Evolutionary conservation across 148 eudicot species (phyloP).

Genomic region (Selenicereus undatus): DNA sequence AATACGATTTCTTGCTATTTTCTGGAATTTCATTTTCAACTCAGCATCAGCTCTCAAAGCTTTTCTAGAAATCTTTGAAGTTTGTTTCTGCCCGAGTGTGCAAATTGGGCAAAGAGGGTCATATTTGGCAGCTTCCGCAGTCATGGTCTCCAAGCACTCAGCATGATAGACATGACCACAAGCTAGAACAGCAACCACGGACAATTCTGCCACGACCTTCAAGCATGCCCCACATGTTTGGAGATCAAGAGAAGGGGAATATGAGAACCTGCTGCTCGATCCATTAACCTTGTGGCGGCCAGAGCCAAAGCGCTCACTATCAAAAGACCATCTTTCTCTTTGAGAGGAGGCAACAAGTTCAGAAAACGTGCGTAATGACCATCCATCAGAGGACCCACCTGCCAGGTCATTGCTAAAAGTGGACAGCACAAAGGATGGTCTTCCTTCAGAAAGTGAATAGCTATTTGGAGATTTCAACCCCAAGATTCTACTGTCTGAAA

Average conservation of each 20-base stretch:
- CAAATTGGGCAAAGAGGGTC: constrained; percentile 47
- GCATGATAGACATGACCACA: constrained; percentile 47
- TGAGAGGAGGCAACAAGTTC: constrained; percentile 42
- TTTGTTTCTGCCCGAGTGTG: constrained; percentile 38
- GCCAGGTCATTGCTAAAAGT: constrained; percentile 36
- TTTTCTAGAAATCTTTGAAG: constrained; percentile 36
- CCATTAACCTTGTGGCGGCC: constrained; percentile 41
- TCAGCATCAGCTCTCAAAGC: constrained; percentile 41
- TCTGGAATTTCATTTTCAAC: constrained; percentile 36
- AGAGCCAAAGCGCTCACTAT: constrained; percentile 42
- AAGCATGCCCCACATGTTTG: constrained; percentile 45
- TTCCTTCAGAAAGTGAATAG: constrained; percentile 42
- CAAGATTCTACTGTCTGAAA: constrained; percentile 41
- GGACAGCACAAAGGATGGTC: constrained; percentile 40
- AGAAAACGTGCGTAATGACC: constrained; percentile 46
- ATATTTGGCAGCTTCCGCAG: constrained; percentile 36
- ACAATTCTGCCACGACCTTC: constrained; percentile 34
- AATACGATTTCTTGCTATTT: constrained; percentile 38
- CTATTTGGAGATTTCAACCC: constrained; percentile 43
- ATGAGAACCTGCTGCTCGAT: constrained; percentile 41
- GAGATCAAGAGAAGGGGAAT: constrained; percentile 38
- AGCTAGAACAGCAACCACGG: constrained; percentile 37
- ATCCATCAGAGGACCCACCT: constrained; percentile 49
- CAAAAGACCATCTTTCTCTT: constrained; percentile 50
- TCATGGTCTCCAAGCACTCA: constrained; percentile 44